Base-by-base conservation (phyloP, 208 protist species). In the Herpetomonas tarakana region DNA sequence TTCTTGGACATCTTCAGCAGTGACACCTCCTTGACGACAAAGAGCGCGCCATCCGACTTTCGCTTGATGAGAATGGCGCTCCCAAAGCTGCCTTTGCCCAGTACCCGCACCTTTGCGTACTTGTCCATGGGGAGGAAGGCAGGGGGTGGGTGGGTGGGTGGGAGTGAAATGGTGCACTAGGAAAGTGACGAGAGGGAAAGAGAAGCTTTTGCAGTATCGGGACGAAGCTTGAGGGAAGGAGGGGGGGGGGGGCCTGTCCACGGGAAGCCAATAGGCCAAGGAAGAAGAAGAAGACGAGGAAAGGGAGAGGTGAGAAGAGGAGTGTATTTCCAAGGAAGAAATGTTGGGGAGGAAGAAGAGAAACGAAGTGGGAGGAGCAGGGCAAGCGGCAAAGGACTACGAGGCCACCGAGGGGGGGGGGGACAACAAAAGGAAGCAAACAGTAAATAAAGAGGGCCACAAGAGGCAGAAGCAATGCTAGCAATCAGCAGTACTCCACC, bases 41-140 rank as follows among this genome's bases (percentile, higher is more conserved):
- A 90, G 1, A 89, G 62, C 11, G 79, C 76, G 14, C 79, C 83
- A 76, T 97, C 91, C 1, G 71, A 57, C 38, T 92, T 90, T 14
- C 88, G 77, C 51, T 93, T 88, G 55, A 97, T 94, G 35, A 97
- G 78, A 57, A 97, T 92, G 19, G 93, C 93, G 57, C 80, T 92
- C 30, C 93, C 93, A 74, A 95, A 97, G 64, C 83, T 93, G 21
- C 93, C 93, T 58, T 97, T 97, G 9, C 93, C 93, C 4, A 97
- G 74, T 1, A 96, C 86, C 56, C 82, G 78, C 38, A 96, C 62
- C 52, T 87, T 93, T 35, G 83, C 64, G 60, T 97, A 97, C 54
- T 95, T 96, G 24, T 97, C 91, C 91, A 95, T 95, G n/a, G 47
- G 3, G 2, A 3, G 2, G 44, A n/a, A 26, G 7, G 11, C 4